Percentiles rank a stretch among this genome's conserved stretches.
These are phyloP conservation scores for Mallotus nudiflorus DNA, from an alignment of 345 rosid species.

Conservation along the genomic window DNA sequence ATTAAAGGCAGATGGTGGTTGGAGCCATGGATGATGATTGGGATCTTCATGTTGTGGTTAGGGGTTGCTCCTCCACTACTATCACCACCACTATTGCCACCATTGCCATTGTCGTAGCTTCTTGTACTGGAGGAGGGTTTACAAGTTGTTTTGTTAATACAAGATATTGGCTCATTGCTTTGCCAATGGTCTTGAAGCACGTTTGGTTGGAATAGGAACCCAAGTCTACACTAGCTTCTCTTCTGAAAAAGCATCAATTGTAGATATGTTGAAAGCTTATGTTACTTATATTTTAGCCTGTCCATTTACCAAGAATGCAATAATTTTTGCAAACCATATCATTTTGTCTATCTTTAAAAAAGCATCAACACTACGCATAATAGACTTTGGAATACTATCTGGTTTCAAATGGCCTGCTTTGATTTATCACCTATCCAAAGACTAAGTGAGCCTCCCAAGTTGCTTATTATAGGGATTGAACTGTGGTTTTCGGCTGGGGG, in stretches of 20 bases:
- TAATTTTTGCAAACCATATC: constrained; percentile 27
- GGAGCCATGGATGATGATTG: no score
- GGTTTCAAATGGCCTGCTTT: constrained; percentile 44
- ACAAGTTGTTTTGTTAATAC: no score
- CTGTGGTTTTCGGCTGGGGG: constrained; percentile 35
- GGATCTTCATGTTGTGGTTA: no score
- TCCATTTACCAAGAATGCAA: constrained; percentile 30
- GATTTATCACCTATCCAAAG: constrained; percentile 29
- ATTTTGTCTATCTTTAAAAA: constrained; percentile 19
- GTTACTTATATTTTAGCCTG: constrained; percentile 27
- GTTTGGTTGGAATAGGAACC: constrained; percentile 45
- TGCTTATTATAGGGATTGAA: constrained; percentile 42
- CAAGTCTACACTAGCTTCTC: constrained; percentile 24
- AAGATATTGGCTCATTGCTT: constrained; percentile 84
- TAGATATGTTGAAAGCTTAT: constrained; percentile 36
- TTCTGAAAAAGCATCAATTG: constrained; percentile 11
- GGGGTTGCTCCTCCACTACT: no score
- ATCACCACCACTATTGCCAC: no score
- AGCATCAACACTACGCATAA: constrained; percentile 29
- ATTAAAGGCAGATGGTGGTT: no score
- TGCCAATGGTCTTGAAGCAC: constrained; percentile 80
- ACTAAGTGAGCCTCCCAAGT: constrained; percentile 31
- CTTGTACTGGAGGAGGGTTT: no score
- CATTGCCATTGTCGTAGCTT: no score
- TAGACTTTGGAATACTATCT: constrained; percentile 30